A percentile compares a stretch with the other conserved stretches of the same genome.
These are phyloP conservation scores for Tuber aestivum DNA, from an alignment of 495 filamentous ascomycete genomes.

Conservation along the genomic window DNA sequence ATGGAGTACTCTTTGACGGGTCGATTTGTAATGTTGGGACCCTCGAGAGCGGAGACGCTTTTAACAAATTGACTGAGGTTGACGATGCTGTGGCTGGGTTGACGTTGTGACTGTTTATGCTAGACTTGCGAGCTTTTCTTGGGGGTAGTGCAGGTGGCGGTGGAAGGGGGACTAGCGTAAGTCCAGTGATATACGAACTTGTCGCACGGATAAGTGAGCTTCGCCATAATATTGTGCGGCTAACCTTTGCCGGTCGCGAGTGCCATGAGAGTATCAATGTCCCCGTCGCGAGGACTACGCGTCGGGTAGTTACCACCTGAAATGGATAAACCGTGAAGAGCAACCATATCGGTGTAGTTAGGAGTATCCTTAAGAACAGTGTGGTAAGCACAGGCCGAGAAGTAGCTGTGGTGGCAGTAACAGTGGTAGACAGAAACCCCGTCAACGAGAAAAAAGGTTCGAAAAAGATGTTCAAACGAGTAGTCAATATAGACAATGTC, in stretches of 20 bases:
- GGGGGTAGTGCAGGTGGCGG: conserved; percentile 39
- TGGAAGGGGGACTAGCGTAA: conserved; percentile 56
- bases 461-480: conserved; percentile 81
- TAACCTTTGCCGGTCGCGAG: conserved; percentile 75
- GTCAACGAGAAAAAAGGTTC: conserved; percentile 83
- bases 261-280: conserved; percentile 86
- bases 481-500: conserved; percentile 78
- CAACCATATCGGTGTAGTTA: conserved; percentile 84
- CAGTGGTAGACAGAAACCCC: conserved; percentile 86
- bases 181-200: conserved; percentile 65
- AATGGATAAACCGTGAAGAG: conserved; percentile 71
- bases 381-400: conserved; percentile 86
- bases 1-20: conserved; percentile 28
- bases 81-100: conserved; percentile 22
- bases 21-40: conserved; percentile 14
- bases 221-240: conserved; percentile 84
- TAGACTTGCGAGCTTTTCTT: conserved; percentile 17
- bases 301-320: conserved; percentile 77
- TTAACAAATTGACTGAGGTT: conserved; percentile 28
- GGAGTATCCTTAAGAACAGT: conserved; percentile 79
- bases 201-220: conserved; percentile 65
- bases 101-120: conserved; percentile 17
- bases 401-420: conserved; percentile 83
- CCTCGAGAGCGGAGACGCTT: conserved; percentile 18
- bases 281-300: conserved; percentile 70